Evolutionary conservation across 1,139 yeast genomes (phyloP), one percentile per base, ranked within the genome.

Genomic region (Wickerhamiella infanticola): DNA sequence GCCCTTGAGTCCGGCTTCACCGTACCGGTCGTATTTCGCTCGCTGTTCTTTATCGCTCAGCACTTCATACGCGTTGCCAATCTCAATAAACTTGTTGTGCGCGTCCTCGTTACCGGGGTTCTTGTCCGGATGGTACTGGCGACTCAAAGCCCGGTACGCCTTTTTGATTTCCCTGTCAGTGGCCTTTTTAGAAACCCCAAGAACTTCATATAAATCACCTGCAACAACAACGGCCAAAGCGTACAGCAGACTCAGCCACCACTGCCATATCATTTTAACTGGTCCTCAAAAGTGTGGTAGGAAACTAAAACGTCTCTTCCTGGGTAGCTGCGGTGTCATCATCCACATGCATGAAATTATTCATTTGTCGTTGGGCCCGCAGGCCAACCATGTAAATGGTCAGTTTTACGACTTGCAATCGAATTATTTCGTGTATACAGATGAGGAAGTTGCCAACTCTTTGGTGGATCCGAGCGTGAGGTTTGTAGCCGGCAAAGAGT

Each of bases 91-190:
- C 63, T 75, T 80, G 48, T 81, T 80, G 53, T 83, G 88, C 1
- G 96, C 94, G 39, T 73, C 80, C 24, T 83, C 90, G 53, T 80
- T 76, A 6, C 78, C 80, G 4, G 55, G 53, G 49, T 90, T 90
- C 67, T 93, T 90, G 63, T 90, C 98, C 1, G 98, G 98, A 60
- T 90, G 98, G 63, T 75, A 86, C 58, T 83, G 84, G 62, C 86
- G 81, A 54, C 93, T 80, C 53, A 90, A 68, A 50, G 76, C 75
- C 54, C 95, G 67, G 63, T 88, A 90, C 0, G 97, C 95, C 50
- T 78, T 75, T 60, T 84, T 85, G 66, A 90, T 83, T 49, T 88
- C 88, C 55, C 75, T 79, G 26, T 83, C 95, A 45, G 72, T 72
- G 0, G 95, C 94, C 53, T 72, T 69, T 54, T 70, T 75, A 13